Evolutionary conservation across 1,139 yeast species (phyloP).

Genomic region (Sugiyamaella neomexicana): DNA sequence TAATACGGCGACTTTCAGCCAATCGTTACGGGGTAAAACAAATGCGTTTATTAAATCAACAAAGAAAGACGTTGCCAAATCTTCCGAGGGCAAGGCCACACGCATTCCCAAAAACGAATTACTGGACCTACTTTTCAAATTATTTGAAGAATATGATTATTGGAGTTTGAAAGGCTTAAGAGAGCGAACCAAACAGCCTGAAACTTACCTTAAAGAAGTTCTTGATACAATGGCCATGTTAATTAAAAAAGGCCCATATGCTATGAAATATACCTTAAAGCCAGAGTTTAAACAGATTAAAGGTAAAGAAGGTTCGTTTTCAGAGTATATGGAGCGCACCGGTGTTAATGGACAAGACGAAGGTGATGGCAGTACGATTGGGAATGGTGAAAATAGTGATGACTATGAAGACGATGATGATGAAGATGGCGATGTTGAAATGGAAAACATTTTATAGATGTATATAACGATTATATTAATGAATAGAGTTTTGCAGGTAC

Average conservation of each 20-base stretch:
- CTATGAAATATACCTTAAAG: constrained; percentile 83
- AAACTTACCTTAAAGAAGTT: constrained; percentile 85
- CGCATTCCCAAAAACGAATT: constrained; percentile 93
- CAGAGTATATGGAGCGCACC: constrained; percentile 31
- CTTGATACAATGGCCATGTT: constrained; percentile 85
- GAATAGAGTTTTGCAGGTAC: not conserved
- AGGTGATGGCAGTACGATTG: constrained; percentile 2
- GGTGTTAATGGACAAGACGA: constrained; percentile 3
- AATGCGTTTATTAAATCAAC: constrained; percentile 39
- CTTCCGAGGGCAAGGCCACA: constrained; percentile 81
- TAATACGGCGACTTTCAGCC: constrained; percentile 73
- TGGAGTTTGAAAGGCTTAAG: constrained; percentile 95
- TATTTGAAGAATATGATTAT: constrained; percentile 93
- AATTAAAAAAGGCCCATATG: constrained; percentile 94
- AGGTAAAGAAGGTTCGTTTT: constrained; percentile 45
- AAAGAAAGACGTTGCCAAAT: constrained; percentile 42
- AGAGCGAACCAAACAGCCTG: constrained; percentile 96
- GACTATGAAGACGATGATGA: constrained; percentile 29
- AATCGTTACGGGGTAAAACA: constrained; percentile 55
- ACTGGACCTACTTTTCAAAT: constrained; percentile 79
- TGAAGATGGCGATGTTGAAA: constrained; percentile 36
- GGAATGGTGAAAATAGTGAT: constrained; percentile 22
- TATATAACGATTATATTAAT: not conserved
- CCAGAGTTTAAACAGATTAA: constrained; percentile 69
- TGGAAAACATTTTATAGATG: constrained; percentile 31